These are phyloP conservation scores for Didymella lethalis DNA, from an alignment of 2,329 filamentous ascomycete species.

Conservation along the genomic window DNA sequence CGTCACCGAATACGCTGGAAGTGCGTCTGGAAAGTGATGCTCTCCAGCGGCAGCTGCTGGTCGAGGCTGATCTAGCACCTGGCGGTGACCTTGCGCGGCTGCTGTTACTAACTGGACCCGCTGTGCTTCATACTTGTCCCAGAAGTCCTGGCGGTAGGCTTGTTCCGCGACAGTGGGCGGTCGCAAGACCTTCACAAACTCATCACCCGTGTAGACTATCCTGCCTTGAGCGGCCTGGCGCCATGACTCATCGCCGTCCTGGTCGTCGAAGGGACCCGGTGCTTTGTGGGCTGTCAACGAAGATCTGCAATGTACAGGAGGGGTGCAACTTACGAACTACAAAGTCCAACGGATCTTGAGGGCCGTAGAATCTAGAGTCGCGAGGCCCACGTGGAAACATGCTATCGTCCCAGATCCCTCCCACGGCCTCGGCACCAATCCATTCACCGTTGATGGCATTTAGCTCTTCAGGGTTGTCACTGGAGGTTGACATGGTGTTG, in stretches of 20 bases:
- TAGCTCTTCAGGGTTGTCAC: not conserved
- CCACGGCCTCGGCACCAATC: not conserved
- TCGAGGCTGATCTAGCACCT: not conserved
- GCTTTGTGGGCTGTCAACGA: not conserved
- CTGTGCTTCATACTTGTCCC: not conserved
- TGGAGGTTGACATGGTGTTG: not conserved
- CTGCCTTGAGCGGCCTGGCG: not conserved
- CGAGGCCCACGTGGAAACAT: not conserved
- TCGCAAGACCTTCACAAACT: not conserved
- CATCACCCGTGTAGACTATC: conserved; percentile 2
- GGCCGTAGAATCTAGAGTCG: not conserved
- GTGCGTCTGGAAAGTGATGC: not conserved
- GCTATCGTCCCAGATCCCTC: not conserved
- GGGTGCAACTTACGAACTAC: not conserved
- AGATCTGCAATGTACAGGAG: not conserved
- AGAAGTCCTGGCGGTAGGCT: not conserved
- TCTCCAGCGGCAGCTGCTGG: not conserved
- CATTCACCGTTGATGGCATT: not conserved
- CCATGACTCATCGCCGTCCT: not conserved
- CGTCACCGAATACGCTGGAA: not conserved
- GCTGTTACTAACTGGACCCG: not conserved
- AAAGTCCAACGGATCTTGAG: not conserved
- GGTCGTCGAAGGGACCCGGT: conserved; percentile 1
- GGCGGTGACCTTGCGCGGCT: not conserved
- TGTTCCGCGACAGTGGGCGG: not conserved